Percentiles rank a stretch among this genome's conserved stretches.
phyloP scores from a whole-genome alignment of 352 stramenopile species.

The Phytophthora agathidicida region DNA sequence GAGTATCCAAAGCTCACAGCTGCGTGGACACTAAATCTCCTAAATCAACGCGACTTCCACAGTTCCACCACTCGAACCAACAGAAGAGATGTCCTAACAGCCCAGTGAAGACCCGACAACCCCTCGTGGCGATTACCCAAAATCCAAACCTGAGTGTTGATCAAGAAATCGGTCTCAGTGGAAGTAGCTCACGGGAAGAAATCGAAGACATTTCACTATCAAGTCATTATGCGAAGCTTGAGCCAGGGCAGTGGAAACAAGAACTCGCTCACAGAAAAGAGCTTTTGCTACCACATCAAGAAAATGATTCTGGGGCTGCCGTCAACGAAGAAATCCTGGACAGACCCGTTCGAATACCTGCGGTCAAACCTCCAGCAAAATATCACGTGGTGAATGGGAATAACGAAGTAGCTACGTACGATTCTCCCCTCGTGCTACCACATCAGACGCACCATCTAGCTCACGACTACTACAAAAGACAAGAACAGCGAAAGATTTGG shows the following conservation, averaged over 20 bases:
- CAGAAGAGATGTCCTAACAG: conserved; percentile 58
- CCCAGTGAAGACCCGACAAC: conserved; percentile 45
- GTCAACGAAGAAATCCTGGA: conserved; percentile 26
- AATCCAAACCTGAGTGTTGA: conserved; percentile 13
- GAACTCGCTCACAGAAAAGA: background rate
- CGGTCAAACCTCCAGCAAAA: conserved; percentile 17
- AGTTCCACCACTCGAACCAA: conserved; percentile 45
- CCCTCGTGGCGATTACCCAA: conserved; percentile 4
- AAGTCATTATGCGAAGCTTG: conserved; percentile 1
- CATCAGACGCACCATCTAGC: conserved; percentile 21
- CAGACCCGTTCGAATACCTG: conserved; percentile 7
- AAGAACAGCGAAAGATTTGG: conserved; percentile 76
- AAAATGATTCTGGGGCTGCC: background rate
- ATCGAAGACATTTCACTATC: background rate
- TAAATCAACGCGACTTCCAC: conserved; percentile 54
- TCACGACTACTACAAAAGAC: conserved; percentile 66
- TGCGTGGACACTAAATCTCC: conserved; percentile 74
- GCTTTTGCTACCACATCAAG: background rate
- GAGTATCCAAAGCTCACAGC: conserved; percentile 74
- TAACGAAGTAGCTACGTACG: conserved; percentile 21
- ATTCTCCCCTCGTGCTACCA: conserved; percentile 16
- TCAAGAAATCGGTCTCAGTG: conserved; percentile 8
- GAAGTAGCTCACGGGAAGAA: conserved; percentile 24
- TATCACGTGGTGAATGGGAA: conserved; percentile 1
- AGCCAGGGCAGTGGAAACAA: background rate